Conservation (phyloP, 2,329 filamentous ascomycete species). For the Monilinia laxa region DNA sequence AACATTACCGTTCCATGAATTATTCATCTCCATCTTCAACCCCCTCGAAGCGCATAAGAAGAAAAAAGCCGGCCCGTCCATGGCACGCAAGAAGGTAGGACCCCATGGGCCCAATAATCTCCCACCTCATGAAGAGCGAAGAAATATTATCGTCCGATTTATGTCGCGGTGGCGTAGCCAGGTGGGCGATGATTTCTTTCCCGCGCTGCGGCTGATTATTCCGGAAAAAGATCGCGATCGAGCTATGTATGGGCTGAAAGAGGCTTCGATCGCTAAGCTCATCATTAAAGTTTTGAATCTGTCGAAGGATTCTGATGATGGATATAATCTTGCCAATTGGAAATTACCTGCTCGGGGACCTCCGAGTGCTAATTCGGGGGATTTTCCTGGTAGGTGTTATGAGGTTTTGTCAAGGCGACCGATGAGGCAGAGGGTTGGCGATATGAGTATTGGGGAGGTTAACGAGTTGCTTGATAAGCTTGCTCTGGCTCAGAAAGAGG, state of each 20-base stretch:
- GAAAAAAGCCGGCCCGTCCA: slow-evolving; percentile 48
- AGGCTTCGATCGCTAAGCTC: slow-evolving; percentile 84
- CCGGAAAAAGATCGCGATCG: slow-evolving; percentile 91
- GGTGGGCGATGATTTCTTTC: slow-evolving; percentile 90
- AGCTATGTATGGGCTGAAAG: slow-evolving; percentile 90
- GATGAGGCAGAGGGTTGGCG: slow-evolving; percentile 68
- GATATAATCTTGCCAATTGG: slow-evolving; percentile 83
- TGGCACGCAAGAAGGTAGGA: slow-evolving; percentile 51
- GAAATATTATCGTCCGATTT: slow-evolving; percentile 81
- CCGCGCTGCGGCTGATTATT: slow-evolving; percentile 85
- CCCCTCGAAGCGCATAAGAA: slow-evolving; percentile 77
- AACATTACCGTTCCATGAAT: slow-evolving; percentile 78
- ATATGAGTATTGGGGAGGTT: slow-evolving; percentile 85
- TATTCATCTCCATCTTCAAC: slow-evolving; percentile 78
- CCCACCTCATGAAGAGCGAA: slow-evolving; percentile 74
- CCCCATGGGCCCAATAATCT: slow-evolving; percentile 57
- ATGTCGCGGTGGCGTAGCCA: slow-evolving; percentile 83
- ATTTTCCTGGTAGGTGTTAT: slow-evolving; percentile 87
- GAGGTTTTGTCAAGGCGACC: slow-evolving; percentile 83
- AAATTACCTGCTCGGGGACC: slow-evolving; percentile 74
- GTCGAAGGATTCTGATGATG: slow-evolving; percentile 86
- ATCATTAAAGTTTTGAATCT: slow-evolving; percentile 93
- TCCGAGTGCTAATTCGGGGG: slow-evolving; percentile 70
- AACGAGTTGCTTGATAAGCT: slow-evolving; percentile 82
- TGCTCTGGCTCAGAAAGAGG: slow-evolving; percentile 72